Evolutionary conservation across 305 asterid genomes (phyloP).

Genomic region (Coffea humblotiana): DNA sequence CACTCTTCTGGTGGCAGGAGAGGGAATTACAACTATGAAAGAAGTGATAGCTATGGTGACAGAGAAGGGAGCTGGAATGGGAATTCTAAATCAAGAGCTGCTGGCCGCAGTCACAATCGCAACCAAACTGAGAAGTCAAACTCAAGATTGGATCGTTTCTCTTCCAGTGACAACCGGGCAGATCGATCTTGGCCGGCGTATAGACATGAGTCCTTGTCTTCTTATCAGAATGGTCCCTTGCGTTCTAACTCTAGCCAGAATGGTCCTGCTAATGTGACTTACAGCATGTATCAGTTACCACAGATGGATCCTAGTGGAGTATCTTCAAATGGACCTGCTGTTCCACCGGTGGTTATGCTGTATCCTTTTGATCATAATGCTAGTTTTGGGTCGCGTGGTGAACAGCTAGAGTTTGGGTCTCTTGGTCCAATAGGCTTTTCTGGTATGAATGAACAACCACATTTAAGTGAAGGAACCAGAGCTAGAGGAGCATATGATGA

Average conservation of each 20-base stretch:
- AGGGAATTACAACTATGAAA: constrained; percentile 74
- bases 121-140: constrained; percentile 64
- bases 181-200: constrained; percentile 66
- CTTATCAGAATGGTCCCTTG: constrained; percentile 72
- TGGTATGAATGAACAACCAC: constrained; percentile 57
- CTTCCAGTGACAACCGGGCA: constrained; percentile 57
- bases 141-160: constrained; percentile 56
- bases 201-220: constrained; percentile 51
- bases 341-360: constrained; percentile 74
- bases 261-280: constrained; percentile 61
- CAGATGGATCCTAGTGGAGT: constrained; percentile 52
- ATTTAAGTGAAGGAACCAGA: constrained; percentile 55
- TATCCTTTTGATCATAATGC: constrained; percentile 75
- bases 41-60: constrained; percentile 62
- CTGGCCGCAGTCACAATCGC: constrained; percentile 61
- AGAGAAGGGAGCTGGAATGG: constrained; percentile 76
- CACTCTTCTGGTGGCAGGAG: constrained; percentile 68
- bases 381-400: constrained; percentile 52
- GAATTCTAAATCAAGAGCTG: constrained; percentile 66
- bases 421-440: constrained; percentile 70
- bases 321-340: constrained; percentile 68
- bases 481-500: constrained; percentile 57
- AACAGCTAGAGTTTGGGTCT: constrained; percentile 92
- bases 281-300: constrained; percentile 63
- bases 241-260: constrained; percentile 56